A percentile compares a stretch with the other conserved stretches of the same genome.
phyloP scores from a whole-genome alignment of 176 grass and related monocot genomes.

The Ensete ventricosum region DNA sequence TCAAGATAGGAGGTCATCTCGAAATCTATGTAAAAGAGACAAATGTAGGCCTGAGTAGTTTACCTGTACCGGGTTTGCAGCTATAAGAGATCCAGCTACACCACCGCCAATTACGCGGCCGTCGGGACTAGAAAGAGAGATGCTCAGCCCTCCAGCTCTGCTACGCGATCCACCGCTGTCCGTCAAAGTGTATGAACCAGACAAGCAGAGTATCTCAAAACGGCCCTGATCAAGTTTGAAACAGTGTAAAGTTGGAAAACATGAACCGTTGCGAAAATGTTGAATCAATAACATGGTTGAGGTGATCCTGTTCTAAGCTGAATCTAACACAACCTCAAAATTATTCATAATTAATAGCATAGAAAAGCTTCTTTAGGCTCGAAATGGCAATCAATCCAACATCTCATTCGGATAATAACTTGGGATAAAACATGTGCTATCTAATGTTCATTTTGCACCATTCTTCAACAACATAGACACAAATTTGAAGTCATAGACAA shows the following conservation, averaged over 20 bases:
- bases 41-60: not conserved
- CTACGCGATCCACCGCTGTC: conserved; percentile 41
- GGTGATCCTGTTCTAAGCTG: not conserved
- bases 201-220: conserved; percentile 85
- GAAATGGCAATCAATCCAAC: not conserved
- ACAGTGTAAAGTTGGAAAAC: not conserved
- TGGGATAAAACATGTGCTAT: no score
- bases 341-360: not conserved
- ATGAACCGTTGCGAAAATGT: not conserved
- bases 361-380: not conserved
- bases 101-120: conserved; percentile 77
- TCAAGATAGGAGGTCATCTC: no score
- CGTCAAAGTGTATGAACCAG: conserved; percentile 69
- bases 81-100: conserved; percentile 58
- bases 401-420: not conserved
- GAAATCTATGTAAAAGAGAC: no score
- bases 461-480: not conserved
- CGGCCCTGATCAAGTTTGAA: conserved; percentile 43
- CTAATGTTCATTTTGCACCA: no score
- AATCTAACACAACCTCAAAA: not conserved
- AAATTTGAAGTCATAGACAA: not conserved
- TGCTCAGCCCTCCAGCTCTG: conserved; percentile 39
- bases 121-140: conserved; percentile 67
- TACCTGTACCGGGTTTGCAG: conserved; percentile 91
- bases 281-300: not conserved